These are phyloP conservation scores for Aspergillus haitiensis DNA, from an alignment of 495 filamentous ascomycete genomes.

Conservation along the genomic window DNA sequence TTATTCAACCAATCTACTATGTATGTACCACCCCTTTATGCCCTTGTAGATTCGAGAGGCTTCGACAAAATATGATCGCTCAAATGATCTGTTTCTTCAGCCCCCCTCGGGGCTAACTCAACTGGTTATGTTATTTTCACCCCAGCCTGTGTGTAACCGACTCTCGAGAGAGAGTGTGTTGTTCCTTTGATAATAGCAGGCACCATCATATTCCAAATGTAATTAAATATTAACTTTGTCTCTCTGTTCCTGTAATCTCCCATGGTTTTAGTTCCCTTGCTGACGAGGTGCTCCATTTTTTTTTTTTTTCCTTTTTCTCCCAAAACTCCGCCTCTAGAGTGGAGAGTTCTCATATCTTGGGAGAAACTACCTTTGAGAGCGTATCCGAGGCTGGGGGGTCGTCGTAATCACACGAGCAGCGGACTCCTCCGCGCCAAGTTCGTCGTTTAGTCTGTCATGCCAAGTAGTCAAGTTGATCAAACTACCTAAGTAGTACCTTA, in stretches of 20 bases:
- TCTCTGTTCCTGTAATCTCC: neutral
- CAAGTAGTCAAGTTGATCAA: too few relatives aligned
- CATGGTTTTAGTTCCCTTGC: neutral
- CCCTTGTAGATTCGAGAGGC: too few relatives aligned
- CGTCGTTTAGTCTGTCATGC: neutral
- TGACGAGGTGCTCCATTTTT: neutral
- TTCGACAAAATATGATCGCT: too few relatives aligned
- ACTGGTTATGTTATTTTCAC: too few relatives aligned
- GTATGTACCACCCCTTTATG: too few relatives aligned
- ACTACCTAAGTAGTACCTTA: neutral
- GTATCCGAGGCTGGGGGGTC: neutral
- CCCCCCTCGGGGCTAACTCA: too few relatives aligned
- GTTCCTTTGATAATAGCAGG: neutral
- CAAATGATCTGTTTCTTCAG: too few relatives aligned
- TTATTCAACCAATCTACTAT: neutral
- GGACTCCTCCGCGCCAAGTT: neutral
- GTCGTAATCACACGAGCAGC: conserved; percentile 12
- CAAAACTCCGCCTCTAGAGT: neutral
- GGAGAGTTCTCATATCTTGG: neutral
- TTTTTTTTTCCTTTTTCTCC: too few relatives aligned
- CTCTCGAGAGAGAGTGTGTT: neutral
- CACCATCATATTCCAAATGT: neutral
- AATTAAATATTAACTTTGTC: neutral
- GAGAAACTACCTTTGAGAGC: neutral
- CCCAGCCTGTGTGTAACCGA: too few relatives aligned